phyloP scores from a whole-genome alignment of 495 filamentous ascomycete species.

The Hypoxylon perforatum region DNA sequence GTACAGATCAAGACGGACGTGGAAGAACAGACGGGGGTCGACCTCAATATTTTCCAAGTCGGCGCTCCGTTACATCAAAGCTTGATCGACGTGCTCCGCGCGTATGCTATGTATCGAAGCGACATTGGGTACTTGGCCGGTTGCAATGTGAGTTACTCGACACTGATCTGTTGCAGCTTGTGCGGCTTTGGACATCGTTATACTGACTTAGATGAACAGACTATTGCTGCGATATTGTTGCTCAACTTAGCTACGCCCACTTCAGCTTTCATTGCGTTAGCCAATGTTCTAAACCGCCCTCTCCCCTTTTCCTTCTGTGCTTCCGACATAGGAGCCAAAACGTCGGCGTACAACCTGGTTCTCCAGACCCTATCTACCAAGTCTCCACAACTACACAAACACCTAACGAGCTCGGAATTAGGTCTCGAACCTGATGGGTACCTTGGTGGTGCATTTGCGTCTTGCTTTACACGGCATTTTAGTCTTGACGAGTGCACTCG shows the following conservation, averaged over 20 bases:
- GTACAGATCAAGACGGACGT: slow-evolving; percentile 76
- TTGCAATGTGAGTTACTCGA: slow-evolving; percentile 73
- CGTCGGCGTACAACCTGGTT: slow-evolving; percentile 76
- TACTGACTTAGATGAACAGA: slow-evolving; percentile 57
- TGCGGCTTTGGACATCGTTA: slow-evolving; percentile 1
- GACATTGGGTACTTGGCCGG: slow-evolving; percentile 93
- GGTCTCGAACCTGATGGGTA: slow-evolving; percentile 61
- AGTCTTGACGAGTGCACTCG: slow-evolving; percentile 78
- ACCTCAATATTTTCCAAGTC: slow-evolving; percentile 85
- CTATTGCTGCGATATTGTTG: slow-evolving; percentile 86
- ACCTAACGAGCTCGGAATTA: slow-evolving; percentile 65
- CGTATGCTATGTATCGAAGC: slow-evolving; percentile 92
- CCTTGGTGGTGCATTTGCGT: slow-evolving; percentile 61
- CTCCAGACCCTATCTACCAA: slow-evolving; percentile 78
- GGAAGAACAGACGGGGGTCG: slow-evolving; percentile 74
- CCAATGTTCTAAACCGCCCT: slow-evolving; percentile 89
- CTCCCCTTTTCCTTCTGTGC: slow-evolving; percentile 89
- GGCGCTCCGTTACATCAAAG: slow-evolving; percentile 79
- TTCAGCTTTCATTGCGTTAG: slow-evolving; percentile 82
- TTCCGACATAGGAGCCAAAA: slow-evolving; percentile 75
- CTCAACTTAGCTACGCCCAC: slow-evolving; percentile 79
- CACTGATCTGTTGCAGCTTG: neutral
- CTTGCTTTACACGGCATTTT: slow-evolving; percentile 65
- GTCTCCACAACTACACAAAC: slow-evolving; percentile 73
- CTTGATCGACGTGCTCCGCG: slow-evolving; percentile 83